Evolutionary conservation across 345 rosid species (phyloP), one percentile per base, ranked within the genome.

Genomic region (Eutrema heterophyllum): DNA sequence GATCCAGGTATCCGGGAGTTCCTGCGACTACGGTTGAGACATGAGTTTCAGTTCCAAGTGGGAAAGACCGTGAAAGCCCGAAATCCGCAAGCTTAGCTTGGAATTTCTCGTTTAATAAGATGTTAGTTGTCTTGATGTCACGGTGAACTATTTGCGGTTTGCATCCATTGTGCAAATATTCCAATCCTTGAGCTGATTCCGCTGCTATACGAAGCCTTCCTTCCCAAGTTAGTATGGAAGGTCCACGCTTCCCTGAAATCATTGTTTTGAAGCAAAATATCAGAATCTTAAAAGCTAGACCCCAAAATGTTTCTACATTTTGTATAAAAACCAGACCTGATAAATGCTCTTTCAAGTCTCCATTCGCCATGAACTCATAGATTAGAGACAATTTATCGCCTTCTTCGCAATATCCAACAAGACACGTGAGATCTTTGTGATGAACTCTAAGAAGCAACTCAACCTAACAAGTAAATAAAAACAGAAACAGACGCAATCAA

Each of bases 31-130:
- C 30, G 27, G 89, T 78, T 4, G 84, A 56, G 51, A 81, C 80
- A 68, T 40, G 79, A 30, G 78, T 79, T 1, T 71, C 77, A 7
- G 64, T n/a, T n/a, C n/a, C n/a, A n/a, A n/a, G n/a, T n/a, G n/a
- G n/a, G n/a, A n/a, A n/a, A n/a, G n/a, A n/a, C 55, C 79, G 80
- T 8, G 93, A 88, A 7, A 86, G 71, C 35, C 91, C 91, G 58
- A 88, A 88, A 72, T 88, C 91, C 1, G 89, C 79, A 24, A 88
- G 80, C 68, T 86, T 88, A 32, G 89, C 93, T 74, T 83, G 83
- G 41, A 86, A 81, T 63, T 80, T 80, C 27, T 86, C 83, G 63
- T 81, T 80, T 48, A 86, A 46, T 41, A 86, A 83, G 45, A 86
- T 86, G 81, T 86, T 86, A 8, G 81, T 80, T 15, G 91, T 71